Evolutionary conservation across 2,329 filamentous ascomycete genomes (phyloP).

Genomic region (Fusarium ambrosium): DNA sequence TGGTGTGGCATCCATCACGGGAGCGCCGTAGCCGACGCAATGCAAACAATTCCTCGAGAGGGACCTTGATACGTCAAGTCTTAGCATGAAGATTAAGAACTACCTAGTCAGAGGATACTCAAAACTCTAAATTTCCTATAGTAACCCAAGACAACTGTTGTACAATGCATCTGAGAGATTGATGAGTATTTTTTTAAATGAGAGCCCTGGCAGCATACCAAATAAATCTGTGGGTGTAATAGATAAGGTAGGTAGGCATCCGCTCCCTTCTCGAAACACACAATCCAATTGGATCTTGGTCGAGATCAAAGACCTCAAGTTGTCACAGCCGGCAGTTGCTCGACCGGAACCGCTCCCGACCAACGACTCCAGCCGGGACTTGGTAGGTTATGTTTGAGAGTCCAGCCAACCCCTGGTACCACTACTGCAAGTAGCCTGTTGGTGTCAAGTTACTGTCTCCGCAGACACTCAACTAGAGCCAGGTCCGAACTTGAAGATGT

Average conservation of each 20-base stretch:
- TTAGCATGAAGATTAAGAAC: background rate
- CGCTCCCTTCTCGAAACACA: background rate
- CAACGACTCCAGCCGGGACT: background rate
- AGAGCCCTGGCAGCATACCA: background rate
- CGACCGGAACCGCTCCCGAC: background rate
- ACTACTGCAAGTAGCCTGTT: background rate
- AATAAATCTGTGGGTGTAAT: background rate
- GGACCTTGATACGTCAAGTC: background rate
- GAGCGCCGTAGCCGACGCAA: background rate
- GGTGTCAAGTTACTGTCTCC: background rate
- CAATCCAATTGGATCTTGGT: background rate
- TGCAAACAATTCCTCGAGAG: background rate
- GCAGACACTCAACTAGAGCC: background rate
- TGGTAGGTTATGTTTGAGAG: background rate
- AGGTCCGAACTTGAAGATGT: background rate
- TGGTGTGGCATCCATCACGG: conserved; percentile 4
- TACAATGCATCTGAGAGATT: background rate
- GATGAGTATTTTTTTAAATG: background rate
- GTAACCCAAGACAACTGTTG: background rate
- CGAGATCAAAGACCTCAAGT: background rate
- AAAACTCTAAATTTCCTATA: background rate
- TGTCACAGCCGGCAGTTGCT: background rate
- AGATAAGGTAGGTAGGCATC: background rate
- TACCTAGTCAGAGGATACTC: background rate
- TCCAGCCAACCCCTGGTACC: background rate